Evolutionary conservation across 768 basidiomycete species (phyloP), one percentile per base, ranked within the genome.

Genomic region (Tephrocybe rancida): DNA sequence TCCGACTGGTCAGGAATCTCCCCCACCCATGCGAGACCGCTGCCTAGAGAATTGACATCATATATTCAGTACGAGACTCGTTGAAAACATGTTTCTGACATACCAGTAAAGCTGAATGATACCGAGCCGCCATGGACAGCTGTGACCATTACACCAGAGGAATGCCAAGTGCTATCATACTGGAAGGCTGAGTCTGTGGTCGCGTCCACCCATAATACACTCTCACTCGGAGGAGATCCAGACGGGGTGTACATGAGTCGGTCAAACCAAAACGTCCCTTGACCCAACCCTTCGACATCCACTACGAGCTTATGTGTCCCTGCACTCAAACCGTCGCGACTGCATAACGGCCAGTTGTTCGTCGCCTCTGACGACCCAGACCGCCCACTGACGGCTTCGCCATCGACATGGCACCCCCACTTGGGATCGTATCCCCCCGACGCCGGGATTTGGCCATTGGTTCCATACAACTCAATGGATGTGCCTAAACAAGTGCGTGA

Each of bases 1-100:
- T 46, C 44, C 13, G 44, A 46, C n/a, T 29, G 19, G 44, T 26
- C 44, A 19, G 44, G 44, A 26, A 46, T 32, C 19, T 46, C 44
- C 5, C 44, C 44, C 16, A 46, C 44, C 44, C 44, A 46, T 5
- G 44, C 32, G 9, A 46, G 44, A 16, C 27, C 44, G 21, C 27
- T 46, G 27, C 44, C 44, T 46, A 29, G 16, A 16, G 14, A 37
- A 9, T n/a, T n/a, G 14, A 32, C 30, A 13, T 32, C 13, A 32
- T 6, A 7, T 32, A 37, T 37, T 16, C n/a, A 16, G 5, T 37
- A 16, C 14, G 35, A 37, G 11, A 37, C n/a, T 9, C 5, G 14
- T 16, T 37, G 35, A 16, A 37, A 16, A n/a, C n/a, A n/a, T n/a
- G 21, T 41, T 41, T 7, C 6, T 19, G 13, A 19, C 11, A 19